A percentile compares a stretch with the other conserved stretches of the same genome.
Conservation (phyloP, 192 early-diverging fungal species). For the Backusella psychrophila region DNA sequence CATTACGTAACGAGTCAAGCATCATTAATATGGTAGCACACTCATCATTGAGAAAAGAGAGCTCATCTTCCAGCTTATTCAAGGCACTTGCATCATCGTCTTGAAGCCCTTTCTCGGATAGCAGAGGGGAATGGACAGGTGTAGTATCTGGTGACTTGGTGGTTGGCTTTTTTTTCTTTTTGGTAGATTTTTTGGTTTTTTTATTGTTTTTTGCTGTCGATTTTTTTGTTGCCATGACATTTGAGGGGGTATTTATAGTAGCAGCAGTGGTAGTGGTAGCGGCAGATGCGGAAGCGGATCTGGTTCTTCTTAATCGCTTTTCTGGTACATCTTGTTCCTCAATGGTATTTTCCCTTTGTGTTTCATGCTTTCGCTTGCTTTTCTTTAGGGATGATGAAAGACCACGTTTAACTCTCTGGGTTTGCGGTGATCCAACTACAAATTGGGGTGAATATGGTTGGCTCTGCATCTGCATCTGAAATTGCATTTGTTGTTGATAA, state of each 20-base stretch:
- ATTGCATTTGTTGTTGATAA: background rate
- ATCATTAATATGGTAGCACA: slow-evolving; percentile 22
- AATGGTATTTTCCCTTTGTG: background rate
- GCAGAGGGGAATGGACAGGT: background rate
- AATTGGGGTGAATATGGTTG: background rate
- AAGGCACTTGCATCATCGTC: background rate
- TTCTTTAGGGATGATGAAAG: background rate
- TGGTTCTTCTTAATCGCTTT: background rate
- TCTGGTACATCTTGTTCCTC: background rate
- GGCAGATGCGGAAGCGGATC: background rate
- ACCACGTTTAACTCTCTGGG: background rate
- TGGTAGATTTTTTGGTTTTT: background rate
- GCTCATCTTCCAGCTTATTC: background rate
- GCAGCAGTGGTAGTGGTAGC: background rate
- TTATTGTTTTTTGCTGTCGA: background rate
- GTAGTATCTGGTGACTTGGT: background rate
- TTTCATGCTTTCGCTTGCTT: background rate
- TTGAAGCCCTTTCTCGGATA: background rate
- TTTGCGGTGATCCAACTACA: slow-evolving; percentile 1
- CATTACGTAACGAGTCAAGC: slow-evolving; percentile 25
- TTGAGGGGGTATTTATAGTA: background rate
- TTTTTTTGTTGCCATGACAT: background rate
- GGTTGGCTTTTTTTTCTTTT: background rate
- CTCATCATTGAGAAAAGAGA: slow-evolving; percentile 18
- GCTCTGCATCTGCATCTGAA: background rate